phyloP scores from a whole-genome alignment of 352 stramenopile species.

The Globisporangium irregulare region DNA sequence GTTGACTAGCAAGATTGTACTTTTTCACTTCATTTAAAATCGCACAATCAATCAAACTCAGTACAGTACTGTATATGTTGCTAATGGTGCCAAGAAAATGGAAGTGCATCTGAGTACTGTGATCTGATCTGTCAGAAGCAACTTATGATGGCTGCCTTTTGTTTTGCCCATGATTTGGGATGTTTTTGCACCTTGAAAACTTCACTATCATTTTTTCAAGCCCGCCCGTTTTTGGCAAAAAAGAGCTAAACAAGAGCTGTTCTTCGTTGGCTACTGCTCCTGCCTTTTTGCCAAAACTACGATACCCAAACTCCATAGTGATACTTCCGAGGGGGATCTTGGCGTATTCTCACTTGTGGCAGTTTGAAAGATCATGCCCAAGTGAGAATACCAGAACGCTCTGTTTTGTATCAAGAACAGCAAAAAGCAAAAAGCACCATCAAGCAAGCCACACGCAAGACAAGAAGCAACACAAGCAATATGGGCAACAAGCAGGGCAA shows the following conservation, averaged over 20 bases:
- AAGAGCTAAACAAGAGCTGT: no score
- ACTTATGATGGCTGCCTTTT: background rate
- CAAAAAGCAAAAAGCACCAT: background rate
- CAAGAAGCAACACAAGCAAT: conserved; percentile 3
- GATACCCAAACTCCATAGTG: no score
- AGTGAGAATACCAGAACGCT: background rate
- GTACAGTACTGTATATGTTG: background rate
- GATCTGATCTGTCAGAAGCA: background rate
- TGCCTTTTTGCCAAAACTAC: no score
- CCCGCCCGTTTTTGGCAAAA: no score
- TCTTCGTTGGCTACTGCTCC: no score
- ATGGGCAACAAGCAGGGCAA: conserved; percentile 89
- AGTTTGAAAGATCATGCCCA: background rate
- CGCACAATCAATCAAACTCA: background rate
- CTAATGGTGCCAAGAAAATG: background rate
- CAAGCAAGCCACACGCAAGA: background rate
- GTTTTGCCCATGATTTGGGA: no score
- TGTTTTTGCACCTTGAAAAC: no score
- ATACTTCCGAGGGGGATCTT: no score
- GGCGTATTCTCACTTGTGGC: no score
- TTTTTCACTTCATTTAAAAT: background rate
- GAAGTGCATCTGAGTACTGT: background rate
- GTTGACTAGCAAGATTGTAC: background rate
- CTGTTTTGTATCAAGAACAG: background rate
- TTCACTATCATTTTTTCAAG: no score